Evolutionary conservation across 345 rosid genomes (phyloP), one percentile per base, ranked within the genome.

Genomic region (Trapa bicornis): DNA sequence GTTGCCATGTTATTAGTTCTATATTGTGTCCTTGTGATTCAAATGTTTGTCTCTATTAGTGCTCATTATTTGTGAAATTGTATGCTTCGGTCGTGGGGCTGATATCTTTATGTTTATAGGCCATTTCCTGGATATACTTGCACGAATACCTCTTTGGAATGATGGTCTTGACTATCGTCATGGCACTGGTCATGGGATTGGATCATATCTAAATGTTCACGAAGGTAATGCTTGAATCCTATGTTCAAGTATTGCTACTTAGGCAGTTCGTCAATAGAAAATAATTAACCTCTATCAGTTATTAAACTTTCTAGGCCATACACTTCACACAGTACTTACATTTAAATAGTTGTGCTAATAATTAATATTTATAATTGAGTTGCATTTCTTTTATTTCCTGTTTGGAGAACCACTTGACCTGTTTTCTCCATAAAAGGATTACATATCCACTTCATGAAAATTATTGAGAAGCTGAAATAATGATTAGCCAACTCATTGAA

Each of bases 101-200:
- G 5, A 29, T 61, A 35, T 61, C 29, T 65, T 53, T 58, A 70
- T 65, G 71, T 61, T 65, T 62, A 48, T 62, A 94, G 99, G 99
- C 69, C 83, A 86, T 79, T 75, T 87, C 36, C 89, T 95, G 74
- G 99, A 95, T 76, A 85, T 91, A 67, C 96, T 95, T 81, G 96
- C 99, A 71, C 84, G 99, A 69, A 61, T 83, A 72, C 93, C 96
- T 50, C 80, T 89, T 78, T 91, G 97, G 97, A 84, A 85, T 77
- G 45, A 86, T 65, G 99, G 99, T 58, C 96, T 95, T 75, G 96
- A 91, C 81, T 95, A 89, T 76, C 86, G 93, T 57, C 99, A 95
- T 69, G 99, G 96, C 47, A 95, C 99, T 67, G 99, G 99, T 71
- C 99, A 95, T 79, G 97, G 99, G 71, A 81, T 95, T 48, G 99